A percentile compares a stretch with the other conserved stretches of the same genome.
Conservation (phyloP, 108 stramenopile genomes). For the Cylindrotheca closterium region DNA sequence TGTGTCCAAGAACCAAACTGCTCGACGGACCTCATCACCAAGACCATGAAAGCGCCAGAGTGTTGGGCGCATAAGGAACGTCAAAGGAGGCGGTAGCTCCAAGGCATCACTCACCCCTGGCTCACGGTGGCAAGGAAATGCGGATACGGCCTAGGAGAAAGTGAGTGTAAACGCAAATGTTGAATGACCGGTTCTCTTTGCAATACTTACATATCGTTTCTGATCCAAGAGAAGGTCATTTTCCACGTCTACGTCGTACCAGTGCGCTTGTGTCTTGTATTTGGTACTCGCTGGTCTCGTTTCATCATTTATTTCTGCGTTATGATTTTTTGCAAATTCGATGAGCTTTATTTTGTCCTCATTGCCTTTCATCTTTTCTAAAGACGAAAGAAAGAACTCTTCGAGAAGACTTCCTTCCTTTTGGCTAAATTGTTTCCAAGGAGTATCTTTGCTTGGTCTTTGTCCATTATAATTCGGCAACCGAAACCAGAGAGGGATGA, state of each 20-base stretch:
- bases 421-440: conserved; percentile 45
- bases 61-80: conserved; percentile 47
- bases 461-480: conserved; percentile 60
- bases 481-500: conserved; percentile 59
- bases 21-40: conserved; percentile 52
- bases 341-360: background rate
- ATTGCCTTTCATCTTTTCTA: background rate
- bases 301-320: background rate
- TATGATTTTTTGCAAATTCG: background rate
- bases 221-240: conserved; percentile 65
- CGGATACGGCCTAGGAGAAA: too few relatives aligned
- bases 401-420: conserved; percentile 42
- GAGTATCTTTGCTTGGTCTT: conserved; percentile 44
- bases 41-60: conserved; percentile 71
- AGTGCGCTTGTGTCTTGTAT: conserved; percentile 50
- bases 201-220: conserved; percentile 44
- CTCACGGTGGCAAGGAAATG: too few relatives aligned
- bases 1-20: conserved; percentile 65
- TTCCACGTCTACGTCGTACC: conserved; percentile 50
- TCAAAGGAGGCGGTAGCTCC: conserved; percentile 38
- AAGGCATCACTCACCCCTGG: too few relatives aligned
- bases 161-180: too few relatives aligned
- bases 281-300: background rate
- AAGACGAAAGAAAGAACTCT: conserved; percentile 18
- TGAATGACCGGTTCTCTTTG: too few relatives aligned